Percentiles rank a stretch among this genome's conserved stretches.
Evolutionary conservation across 805 yeast species (phyloP).

Genomic region (Peterozyma xylosa): DNA sequence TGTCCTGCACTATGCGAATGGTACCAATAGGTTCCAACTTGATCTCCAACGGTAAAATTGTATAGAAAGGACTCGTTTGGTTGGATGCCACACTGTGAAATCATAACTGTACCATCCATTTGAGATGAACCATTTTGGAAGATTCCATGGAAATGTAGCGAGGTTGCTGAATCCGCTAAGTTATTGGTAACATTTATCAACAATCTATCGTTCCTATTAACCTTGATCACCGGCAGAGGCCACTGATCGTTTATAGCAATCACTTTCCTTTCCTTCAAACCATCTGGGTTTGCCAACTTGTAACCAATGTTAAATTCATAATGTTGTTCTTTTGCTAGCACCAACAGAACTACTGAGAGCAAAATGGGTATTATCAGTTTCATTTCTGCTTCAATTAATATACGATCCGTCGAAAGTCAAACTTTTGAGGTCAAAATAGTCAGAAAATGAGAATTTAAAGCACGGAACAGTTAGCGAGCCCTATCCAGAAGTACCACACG

Average conservation of each 20-base stretch:
- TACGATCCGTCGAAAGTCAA: too few relatives aligned
- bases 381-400: too few relatives aligned
- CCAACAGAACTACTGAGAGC: too few relatives aligned
- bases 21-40: constrained; percentile 34
- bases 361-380: too few relatives aligned
- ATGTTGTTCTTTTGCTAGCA: not conserved
- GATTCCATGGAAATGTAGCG: constrained; percentile 39
- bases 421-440: too few relatives aligned
- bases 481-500: too few relatives aligned
- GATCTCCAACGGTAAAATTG: constrained; percentile 29
- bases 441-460: too few relatives aligned
- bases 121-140: constrained; percentile 26
- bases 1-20: constrained; percentile 37
- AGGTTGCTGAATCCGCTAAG: constrained; percentile 26
- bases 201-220: constrained; percentile 32
- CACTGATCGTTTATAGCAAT: constrained; percentile 49
- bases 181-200: constrained; percentile 26
- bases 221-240: constrained; percentile 34
- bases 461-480: too few relatives aligned
- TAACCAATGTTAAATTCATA: constrained; percentile 10
- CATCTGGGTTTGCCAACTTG: constrained; percentile 49
- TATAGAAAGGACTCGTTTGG: constrained; percentile 30
- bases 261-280: constrained; percentile 37
- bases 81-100: constrained; percentile 38
- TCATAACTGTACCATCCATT: constrained; percentile 39